These are phyloP conservation scores for Emmonsia crescens DNA, from an alignment of 2,329 filamentous ascomycete genomes.

Conservation along the genomic window DNA sequence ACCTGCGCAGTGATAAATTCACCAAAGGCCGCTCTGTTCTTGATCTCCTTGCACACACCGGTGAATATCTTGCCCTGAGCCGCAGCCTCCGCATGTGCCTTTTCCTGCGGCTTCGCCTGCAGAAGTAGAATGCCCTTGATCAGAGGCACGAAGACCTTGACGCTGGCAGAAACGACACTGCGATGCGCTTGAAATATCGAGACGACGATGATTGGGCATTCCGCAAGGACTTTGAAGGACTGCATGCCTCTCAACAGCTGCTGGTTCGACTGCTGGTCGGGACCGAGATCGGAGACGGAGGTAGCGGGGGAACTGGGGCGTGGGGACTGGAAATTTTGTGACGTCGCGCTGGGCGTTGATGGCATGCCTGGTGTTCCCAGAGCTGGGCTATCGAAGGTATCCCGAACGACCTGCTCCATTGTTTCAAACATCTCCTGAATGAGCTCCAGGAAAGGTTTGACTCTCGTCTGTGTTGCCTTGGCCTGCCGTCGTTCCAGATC, in stretches of 20 bases:
- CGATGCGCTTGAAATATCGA: constrained; percentile 95
- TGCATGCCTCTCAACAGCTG: constrained; percentile 88
- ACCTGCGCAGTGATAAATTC: constrained; percentile 98
- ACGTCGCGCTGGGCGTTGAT: constrained; percentile 40
- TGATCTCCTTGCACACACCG: constrained; percentile 85
- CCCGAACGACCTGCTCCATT: constrained; percentile 87
- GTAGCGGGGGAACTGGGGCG: constrained; percentile 82
- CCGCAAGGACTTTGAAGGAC: constrained; percentile 95
- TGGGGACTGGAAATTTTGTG: constrained; percentile 71
- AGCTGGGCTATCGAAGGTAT: constrained; percentile 73
- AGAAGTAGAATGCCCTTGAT: constrained; percentile 84
- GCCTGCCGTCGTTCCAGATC: constrained; percentile 90
- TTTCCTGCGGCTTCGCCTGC: constrained; percentile 86
- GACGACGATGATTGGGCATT: constrained; percentile 97
- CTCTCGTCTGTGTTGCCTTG: constrained; percentile 67
- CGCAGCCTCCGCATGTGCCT: constrained; percentile 76
- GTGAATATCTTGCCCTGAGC: constrained; percentile 74
- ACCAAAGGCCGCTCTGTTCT: constrained; percentile 85
- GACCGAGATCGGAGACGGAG: constrained; percentile 67
- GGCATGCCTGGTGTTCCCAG: constrained; percentile 43
- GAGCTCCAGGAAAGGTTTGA: constrained; percentile 79
- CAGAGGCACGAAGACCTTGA: constrained; percentile 81
- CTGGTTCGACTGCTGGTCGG: constrained; percentile 71
- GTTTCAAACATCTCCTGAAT: constrained; percentile 94
- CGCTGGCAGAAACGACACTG: constrained; percentile 65